These are phyloP conservation scores for Pinus albicaulis DNA, from an alignment of 75 land plant species.

Conservation along the genomic window DNA sequence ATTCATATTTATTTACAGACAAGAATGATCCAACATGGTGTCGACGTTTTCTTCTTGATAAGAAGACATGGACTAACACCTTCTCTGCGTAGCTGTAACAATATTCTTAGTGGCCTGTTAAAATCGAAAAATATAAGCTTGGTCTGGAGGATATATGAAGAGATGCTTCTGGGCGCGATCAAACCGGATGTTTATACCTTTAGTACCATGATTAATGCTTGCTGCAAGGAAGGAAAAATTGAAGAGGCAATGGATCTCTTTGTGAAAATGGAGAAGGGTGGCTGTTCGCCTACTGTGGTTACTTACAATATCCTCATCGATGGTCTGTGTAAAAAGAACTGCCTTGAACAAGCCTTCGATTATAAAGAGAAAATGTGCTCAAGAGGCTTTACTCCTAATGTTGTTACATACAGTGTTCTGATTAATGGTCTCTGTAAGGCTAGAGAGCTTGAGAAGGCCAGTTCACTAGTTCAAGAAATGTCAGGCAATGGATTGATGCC, in stretches of 20 bases:
- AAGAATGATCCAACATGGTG: neutral
- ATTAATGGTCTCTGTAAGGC: slow-evolving; percentile 28
- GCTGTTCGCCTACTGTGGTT: slow-evolving; percentile 35
- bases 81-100: neutral
- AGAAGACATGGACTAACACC: neutral
- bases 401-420: slow-evolving; percentile 28
- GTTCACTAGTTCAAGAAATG: slow-evolving; percentile 6
- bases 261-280: slow-evolving; percentile 37
- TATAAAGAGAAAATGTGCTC: slow-evolving; percentile 33
- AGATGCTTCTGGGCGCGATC: slow-evolving; percentile 29
- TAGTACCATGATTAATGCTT: slow-evolving; percentile 41
- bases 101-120: neutral
- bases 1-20: slow-evolving; percentile 4
- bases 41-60: neutral
- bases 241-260: slow-evolving; percentile 38
- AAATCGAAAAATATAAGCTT: neutral
- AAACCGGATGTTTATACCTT: slow-evolving; percentile 44
- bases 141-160: slow-evolving; percentile 30
- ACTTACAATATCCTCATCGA: slow-evolving; percentile 51
- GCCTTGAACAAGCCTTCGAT: slow-evolving; percentile 18
- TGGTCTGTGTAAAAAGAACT: slow-evolving; percentile 26
- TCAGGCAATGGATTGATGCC: slow-evolving; percentile 8
- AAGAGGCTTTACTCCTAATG: slow-evolving; percentile 38
- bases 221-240: slow-evolving; percentile 34
- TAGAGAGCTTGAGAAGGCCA: slow-evolving; percentile 8